phyloP scores from a whole-genome alignment of 345 rosid genomes.

The Eucalyptus marginata region DNA sequence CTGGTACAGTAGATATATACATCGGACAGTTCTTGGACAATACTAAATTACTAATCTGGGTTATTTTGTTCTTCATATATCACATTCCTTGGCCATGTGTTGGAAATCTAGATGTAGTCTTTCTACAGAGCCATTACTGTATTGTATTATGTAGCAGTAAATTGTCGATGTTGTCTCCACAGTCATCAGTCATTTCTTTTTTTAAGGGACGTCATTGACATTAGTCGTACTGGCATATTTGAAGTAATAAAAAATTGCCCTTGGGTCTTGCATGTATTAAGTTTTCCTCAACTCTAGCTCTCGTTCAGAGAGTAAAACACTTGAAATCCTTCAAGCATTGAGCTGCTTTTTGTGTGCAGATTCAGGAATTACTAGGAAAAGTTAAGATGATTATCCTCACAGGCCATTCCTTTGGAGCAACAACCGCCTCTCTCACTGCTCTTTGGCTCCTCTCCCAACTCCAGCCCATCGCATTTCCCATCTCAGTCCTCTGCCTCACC shows the following conservation, averaged over 20 bases:
- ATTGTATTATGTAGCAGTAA: too few species aligned
- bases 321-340: neutral
- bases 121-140: neutral
- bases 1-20: neutral
- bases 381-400: constrained; percentile 48
- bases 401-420: constrained; percentile 77
- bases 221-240: neutral
- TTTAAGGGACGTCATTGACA: neutral
- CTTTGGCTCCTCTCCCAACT: constrained; percentile 59
- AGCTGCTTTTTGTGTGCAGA: constrained; percentile 11
- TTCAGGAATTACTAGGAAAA: constrained; percentile 6
- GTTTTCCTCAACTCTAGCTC: neutral
- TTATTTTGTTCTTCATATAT: neutral
- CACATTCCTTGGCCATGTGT: neutral
- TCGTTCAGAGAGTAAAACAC: neutral
- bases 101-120: neutral
- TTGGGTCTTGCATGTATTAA: neutral
- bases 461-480: constrained; percentile 3
- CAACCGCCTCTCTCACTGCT: constrained; percentile 54
- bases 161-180: too few species aligned
- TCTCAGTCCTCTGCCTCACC: constrained; percentile 56
- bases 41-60: neutral
- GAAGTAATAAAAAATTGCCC: neutral
- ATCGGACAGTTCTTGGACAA: neutral
- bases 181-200: neutral